Conservation (phyloP, 305 asterid species). For the Fraxinus baroniana region DNA sequence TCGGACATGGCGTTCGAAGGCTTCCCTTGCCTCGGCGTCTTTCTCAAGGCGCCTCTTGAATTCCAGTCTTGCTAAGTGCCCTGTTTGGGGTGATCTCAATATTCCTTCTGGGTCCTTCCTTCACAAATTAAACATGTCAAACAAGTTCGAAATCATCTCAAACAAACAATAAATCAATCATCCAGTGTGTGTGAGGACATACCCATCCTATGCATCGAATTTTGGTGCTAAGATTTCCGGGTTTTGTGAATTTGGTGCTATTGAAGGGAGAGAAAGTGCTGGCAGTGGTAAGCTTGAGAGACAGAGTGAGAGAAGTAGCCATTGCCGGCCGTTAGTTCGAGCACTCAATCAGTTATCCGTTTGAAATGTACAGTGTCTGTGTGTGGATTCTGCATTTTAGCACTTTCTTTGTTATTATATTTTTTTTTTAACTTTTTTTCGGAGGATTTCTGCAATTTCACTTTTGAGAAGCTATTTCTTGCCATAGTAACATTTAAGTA, state of each 20-base stretch:
- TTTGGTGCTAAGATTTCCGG: constrained; percentile 30
- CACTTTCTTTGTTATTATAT: neutral
- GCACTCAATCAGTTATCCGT: constrained; percentile 45
- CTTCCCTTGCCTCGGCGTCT: constrained; percentile 69
- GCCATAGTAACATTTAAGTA: neutral
- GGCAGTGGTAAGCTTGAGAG: constrained; percentile 40
- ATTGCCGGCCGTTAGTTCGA: constrained; percentile 38
- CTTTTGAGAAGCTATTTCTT: neutral
- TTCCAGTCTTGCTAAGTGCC: constrained; percentile 66
- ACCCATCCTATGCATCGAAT: constrained; percentile 89
- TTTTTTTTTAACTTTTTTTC: no score
- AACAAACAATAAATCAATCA: constrained; percentile 9
- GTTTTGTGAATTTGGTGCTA: constrained; percentile 30
- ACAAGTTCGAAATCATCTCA: neutral
- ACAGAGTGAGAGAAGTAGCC: constrained; percentile 39
- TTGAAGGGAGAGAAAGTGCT: constrained; percentile 29
- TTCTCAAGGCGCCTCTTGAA: constrained; percentile 67
- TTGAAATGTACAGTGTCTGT: neutral
- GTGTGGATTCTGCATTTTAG: neutral
- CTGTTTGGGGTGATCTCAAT: constrained; percentile 56
- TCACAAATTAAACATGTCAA: constrained; percentile 28
- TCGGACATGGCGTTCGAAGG: constrained; percentile 67
- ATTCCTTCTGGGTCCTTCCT: constrained; percentile 90
- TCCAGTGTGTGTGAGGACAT: neutral
- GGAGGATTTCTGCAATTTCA: neutral